Evolutionary conservation across 768 basidiomycete species (phyloP), one percentile per base, ranked within the genome.

Genomic region (Leccinellum albellum): DNA sequence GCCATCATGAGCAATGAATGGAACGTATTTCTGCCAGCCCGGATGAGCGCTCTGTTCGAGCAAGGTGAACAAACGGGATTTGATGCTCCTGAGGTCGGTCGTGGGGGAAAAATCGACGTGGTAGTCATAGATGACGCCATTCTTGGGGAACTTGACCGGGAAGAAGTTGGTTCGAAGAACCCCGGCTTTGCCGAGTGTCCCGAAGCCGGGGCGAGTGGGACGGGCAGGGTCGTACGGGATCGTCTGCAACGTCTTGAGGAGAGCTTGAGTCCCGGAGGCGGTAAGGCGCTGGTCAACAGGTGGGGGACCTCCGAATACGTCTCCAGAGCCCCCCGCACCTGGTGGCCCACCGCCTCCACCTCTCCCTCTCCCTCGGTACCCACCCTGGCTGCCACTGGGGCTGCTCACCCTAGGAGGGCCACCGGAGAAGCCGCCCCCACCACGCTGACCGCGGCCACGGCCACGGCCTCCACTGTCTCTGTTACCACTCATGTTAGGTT

Each of bases 161-260:
- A 83, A 82, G 64, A 82, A 82, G 56, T 82, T 82, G 37, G 80
- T 67, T 1, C 82, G 77, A 8, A 83, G 64, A 23, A 71, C 75
- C 53, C 78, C 73, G 23, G 64, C 4, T 5, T 52, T 70, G 8
- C 82, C 81, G 7, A 63, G 59, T 1, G 70, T 75, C 9, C 81
- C 81, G 50, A 73, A 81, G n/a, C 71, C 74, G 7, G 81, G 80
- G 4, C 81, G 77, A 17, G 70, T 64, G 4, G 82, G 82, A 12
- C 78, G 74, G 4, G 70, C 66, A 10, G 76, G 54, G 21, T 67
- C 65, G 42, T 78, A 42, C 0, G 66, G 57, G 2, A 73, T 61
- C 1, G 70, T 64, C 15, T 63, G 67, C 51, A 77, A 69, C 0
- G 65, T 60, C 8, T 60, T 53, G 46, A 75, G 60, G 23, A 75